Base-by-base conservation (phyloP, 495 filamentous ascomycete species). In the Choiromyces venosus region DNA sequence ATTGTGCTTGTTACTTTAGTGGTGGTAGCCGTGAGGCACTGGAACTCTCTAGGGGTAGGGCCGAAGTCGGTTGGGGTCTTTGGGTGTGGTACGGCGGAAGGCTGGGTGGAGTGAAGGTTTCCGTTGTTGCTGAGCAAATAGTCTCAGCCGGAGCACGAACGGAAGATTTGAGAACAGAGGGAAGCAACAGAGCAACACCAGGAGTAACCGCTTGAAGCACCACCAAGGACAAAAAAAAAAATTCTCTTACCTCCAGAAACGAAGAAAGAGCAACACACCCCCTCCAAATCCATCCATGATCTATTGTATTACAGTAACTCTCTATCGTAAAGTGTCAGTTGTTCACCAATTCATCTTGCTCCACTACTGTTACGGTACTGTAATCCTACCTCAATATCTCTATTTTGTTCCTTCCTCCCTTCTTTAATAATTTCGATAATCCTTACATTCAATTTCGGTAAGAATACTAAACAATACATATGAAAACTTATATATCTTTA, bases 1-100 rank as follows among this genome's bases (percentile, higher is more conserved):
- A 72, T 78, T 77, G 78, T 81, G 74, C 76, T 74, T 80, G 78
- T 73, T 81, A 78, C 79, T 74, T 80, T 71, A 79, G 79, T 78
- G 79, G 79, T 78, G 78, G 75, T 77, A 77, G 75, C 75, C 75
- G 75, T 77, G 75, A 77, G 75, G 75, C 75, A 77, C 75, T 77
- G 75, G 75, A 77, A 77, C 75, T 77, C 75, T 77, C 75, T 77
- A 77, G 75, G 75, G 75, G 75, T 77, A 77, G 76, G 75, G 75
- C 75, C 75, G 75, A 77, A 77, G 75, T 77, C 75, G 75, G 75
- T 77, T 77, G 75, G 75, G 75, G 75, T 77, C 70, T 74, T 70
- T 77, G 75, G 75, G 74, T 76, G 68, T 66, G 75, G 75, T 76
- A 75, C 67, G 52, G 25, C 52, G 52, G 52, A 61, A 33, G 52